phyloP scores from a whole-genome alignment of 2,329 filamentous ascomycete species.

The Diaporthe humulicola region DNA sequence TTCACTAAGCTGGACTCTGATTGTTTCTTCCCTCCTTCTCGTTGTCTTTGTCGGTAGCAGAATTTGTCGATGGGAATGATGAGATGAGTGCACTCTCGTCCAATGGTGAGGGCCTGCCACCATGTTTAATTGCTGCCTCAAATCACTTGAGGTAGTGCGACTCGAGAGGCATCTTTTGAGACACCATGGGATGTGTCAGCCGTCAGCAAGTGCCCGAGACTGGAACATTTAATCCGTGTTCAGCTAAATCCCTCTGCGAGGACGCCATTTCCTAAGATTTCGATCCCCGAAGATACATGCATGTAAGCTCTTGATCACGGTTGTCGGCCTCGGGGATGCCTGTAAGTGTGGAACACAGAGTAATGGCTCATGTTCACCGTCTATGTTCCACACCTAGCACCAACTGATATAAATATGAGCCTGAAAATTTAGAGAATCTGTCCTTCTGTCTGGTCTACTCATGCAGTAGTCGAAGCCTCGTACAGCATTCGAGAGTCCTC shows the following conservation, averaged over 20 bases:
- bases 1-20: neutral
- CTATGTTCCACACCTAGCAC: neutral
- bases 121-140: neutral
- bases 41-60: neutral
- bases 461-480: neutral
- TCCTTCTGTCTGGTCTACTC: neutral
- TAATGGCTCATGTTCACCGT: too few species aligned
- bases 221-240: neutral
- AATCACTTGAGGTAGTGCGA: neutral
- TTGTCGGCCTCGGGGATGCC: neutral
- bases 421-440: neutral
- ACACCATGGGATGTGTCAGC: neutral
- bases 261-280: neutral
- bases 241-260: neutral
- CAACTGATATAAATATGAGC: neutral
- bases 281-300: neutral
- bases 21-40: neutral
- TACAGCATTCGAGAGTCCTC: neutral
- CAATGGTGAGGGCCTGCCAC: neutral
- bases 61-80: neutral
- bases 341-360: neutral
- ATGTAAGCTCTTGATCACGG: conserved; percentile 1
- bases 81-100: neutral
- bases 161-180: neutral
- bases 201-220: neutral